phyloP scores from a whole-genome alignment of 805 yeast genomes.

The Wickerhamomyces pijperi region DNA sequence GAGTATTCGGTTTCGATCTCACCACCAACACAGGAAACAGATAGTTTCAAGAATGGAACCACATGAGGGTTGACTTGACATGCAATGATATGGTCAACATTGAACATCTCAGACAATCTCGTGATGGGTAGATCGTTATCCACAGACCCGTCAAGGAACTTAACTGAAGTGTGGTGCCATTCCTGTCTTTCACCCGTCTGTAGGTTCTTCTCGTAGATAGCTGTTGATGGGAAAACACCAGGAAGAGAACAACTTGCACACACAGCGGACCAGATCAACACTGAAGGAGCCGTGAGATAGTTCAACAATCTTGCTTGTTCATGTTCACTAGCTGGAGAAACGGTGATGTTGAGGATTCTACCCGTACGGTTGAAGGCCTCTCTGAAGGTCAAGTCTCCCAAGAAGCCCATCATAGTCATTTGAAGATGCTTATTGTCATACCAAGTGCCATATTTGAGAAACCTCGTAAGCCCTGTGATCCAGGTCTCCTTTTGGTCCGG shows the following conservation, averaged over 20 bases:
- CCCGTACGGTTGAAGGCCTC: slow-evolving; percentile 95
- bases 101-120: slow-evolving; percentile 89
- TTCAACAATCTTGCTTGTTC: slow-evolving; percentile 84
- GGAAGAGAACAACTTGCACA: slow-evolving; percentile 95
- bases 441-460: slow-evolving; percentile 82
- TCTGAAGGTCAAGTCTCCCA: slow-evolving; percentile 86
- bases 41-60: slow-evolving; percentile 67
- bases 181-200: slow-evolving; percentile 61
- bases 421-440: slow-evolving; percentile 67
- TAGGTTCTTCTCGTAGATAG: slow-evolving; percentile 74
- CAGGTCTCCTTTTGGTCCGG: slow-evolving; percentile 27
- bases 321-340: slow-evolving; percentile 80
- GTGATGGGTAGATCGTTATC: slow-evolving; percentile 89
- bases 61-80: slow-evolving; percentile 97
- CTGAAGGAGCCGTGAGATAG: slow-evolving; percentile 72
- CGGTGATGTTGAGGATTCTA: slow-evolving; percentile 84
- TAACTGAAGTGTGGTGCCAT: slow-evolving; percentile 71
- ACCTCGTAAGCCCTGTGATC: slow-evolving; percentile 38
- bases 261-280: slow-evolving; percentile 77
- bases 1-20: slow-evolving; percentile 51
- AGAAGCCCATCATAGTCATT: slow-evolving; percentile 61
- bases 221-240: slow-evolving; percentile 77
- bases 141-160: slow-evolving; percentile 93
- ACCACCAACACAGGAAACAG: slow-evolving; percentile 60
- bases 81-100: slow-evolving; percentile 93